Evolutionary conservation across 2,329 filamentous ascomycete species (phyloP), one percentile per base, ranked within the genome.

Genomic region (Penicillium sp.): DNA sequence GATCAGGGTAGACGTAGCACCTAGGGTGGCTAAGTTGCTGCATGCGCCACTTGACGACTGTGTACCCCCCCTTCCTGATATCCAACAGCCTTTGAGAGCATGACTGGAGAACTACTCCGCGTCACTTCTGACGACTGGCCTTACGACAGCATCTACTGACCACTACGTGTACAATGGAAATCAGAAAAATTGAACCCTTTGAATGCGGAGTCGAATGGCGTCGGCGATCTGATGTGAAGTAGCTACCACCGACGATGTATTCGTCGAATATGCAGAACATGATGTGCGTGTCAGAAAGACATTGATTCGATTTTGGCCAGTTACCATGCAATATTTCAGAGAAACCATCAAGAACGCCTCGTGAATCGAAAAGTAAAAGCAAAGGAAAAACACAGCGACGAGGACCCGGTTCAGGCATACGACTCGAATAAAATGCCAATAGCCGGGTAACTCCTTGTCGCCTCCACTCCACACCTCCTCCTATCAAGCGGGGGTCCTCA

Each of bases 321-420:
- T 59, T 58, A 59, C 55, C 63, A 68, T 65, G 63, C 66, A 68
- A 64, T 59, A 63, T 59, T 55, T 57, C 55, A 59, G 59, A 64
- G 62, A 53, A 52, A 64, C 60, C 59, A 62, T 62, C 53, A 55
- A 55, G 58, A 67, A 67, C 65, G 65, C 65, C 64, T 64, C 59
- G 51, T 65, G 64, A 61, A 60, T 55, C 46, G 42, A 53, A 49
- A 43, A 63, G 40, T 46, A 55, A 28, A 25, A 62, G 45, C 55
- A 59, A 57, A 54, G 35, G 51, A 55, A 63, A 52, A 59, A 59
- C 58, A 57, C 38, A 52, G 54, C 45, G 40, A 62, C 52, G 56
- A 53, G 35, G 43, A 16, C 16, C 19, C 16, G 4, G 22, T 22
- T 35, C 22, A 3, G 25, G 11, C 3, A 19, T 22, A 26, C 30